phyloP scores from a whole-genome alignment of 768 basidiomycete genomes.

The Hypholoma sublateritium region DNA sequence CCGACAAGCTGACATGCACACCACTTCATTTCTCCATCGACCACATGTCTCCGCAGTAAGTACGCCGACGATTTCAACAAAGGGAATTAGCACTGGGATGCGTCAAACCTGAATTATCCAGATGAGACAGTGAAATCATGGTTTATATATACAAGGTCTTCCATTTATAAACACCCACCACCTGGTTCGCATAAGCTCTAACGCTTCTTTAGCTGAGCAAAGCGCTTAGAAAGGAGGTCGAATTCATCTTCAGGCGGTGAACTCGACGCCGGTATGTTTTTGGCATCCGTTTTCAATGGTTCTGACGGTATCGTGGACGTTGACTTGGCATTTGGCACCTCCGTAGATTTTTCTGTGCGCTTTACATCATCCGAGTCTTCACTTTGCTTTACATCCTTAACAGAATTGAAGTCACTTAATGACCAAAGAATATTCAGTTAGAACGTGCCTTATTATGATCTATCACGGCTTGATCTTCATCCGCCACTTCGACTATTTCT shows the following conservation, averaged over 20 bases:
- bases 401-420: background rate
- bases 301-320: conserved; percentile 18
- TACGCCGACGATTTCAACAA: too few species aligned
- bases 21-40: too few species aligned
- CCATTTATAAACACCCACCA: background rate
- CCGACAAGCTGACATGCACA: too few species aligned
- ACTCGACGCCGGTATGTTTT: conserved; percentile 20
- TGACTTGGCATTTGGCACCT: background rate
- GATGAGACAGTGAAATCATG: too few species aligned
- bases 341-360: background rate
- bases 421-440: background rate
- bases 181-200: conserved; percentile 22
- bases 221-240: conserved; percentile 73
- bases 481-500: background rate
- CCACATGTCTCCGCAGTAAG: too few species aligned
- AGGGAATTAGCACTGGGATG: too few species aligned
- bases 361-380: background rate
- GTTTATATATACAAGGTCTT: background rate
- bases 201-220: conserved; percentile 85
- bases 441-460: background rate
- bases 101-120: too few species aligned
- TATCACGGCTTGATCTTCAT: background rate
- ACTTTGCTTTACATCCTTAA: background rate
- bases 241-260: conserved; percentile 61
- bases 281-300: conserved; percentile 22